phyloP scores from a whole-genome alignment of 805 yeast species.

The Tetrapisispora nanseiensis region DNA sequence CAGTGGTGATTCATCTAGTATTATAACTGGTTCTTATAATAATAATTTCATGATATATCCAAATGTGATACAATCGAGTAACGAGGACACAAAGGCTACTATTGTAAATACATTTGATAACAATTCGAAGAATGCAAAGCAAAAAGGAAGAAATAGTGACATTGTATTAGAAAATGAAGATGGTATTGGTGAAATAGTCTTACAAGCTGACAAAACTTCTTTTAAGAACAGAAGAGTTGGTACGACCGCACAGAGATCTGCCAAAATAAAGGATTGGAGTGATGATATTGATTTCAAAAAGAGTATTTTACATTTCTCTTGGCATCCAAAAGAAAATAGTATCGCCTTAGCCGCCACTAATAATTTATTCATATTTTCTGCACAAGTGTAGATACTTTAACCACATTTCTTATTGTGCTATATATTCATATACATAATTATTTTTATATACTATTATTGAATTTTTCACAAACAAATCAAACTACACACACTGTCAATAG shows the following conservation, averaged over 20 bases:
- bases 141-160: constrained; percentile 4
- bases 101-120: constrained; percentile 12
- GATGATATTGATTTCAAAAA: constrained; percentile 89
- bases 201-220: constrained; percentile 97
- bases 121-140: constrained; percentile 2
- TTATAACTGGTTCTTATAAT: constrained; percentile 96
- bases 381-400: constrained; percentile 30
- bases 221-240: constrained; percentile 49
- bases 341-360: constrained; percentile 98
- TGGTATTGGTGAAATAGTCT: constrained; percentile 48
- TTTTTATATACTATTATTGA: too few species aligned
- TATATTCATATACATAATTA: too few species aligned
- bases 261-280: constrained; percentile 37
- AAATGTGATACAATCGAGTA: constrained; percentile 44
- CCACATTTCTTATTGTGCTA: not conserved
- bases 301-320: constrained; percentile 86
- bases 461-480: too few species aligned
- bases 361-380: constrained; percentile 77
- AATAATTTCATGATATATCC: constrained; percentile 97
- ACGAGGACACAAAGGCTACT: constrained; percentile 7
- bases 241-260: constrained; percentile 35
- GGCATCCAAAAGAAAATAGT: constrained; percentile 96
- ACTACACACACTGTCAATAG: too few species aligned
- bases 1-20: constrained; percentile 81
- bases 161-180: constrained; percentile 7